These are phyloP conservation scores for Glutinoglossum americanum DNA, from an alignment of 495 filamentous ascomycete genomes.

Conservation along the genomic window DNA sequence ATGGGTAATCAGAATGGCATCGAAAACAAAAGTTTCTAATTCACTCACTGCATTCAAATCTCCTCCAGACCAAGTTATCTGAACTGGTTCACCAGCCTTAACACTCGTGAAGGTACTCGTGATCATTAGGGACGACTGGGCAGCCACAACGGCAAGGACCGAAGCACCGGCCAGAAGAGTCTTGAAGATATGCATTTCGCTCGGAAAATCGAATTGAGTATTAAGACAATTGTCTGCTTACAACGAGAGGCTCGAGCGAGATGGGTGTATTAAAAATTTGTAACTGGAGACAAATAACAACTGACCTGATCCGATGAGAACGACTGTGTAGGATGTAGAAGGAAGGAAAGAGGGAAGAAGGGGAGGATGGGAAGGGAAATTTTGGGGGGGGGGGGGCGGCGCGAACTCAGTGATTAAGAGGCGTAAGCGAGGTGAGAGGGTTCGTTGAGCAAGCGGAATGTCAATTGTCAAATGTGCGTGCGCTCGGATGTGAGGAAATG, in stretches of 20 bases:
- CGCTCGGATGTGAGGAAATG: neutral
- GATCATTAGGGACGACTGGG: neutral
- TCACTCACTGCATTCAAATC: neutral
- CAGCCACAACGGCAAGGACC: neutral
- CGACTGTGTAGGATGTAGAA: neutral
- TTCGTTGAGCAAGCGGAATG: neutral
- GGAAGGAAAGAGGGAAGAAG: neutral
- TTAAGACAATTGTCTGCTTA: neutral
- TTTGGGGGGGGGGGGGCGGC: neutral
- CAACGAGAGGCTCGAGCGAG: neutral
- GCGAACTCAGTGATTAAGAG: neutral
- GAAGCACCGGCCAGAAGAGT: neutral
- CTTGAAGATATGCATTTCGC: constrained; percentile 6
- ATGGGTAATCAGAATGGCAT: neutral
- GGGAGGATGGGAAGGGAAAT: neutral
- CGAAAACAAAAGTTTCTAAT: neutral
- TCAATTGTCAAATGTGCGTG: neutral
- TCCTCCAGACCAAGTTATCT: constrained; percentile 5
- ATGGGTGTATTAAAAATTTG: neutral
- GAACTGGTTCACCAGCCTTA: neutral
- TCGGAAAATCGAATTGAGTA: neutral
- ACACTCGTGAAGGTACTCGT: neutral
- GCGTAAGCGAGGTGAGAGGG: neutral
- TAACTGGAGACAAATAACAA: neutral
- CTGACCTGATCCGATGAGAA: neutral